Conservation (phyloP, 139 green algal species). For the Edaphochlamys debaryana region DNA sequence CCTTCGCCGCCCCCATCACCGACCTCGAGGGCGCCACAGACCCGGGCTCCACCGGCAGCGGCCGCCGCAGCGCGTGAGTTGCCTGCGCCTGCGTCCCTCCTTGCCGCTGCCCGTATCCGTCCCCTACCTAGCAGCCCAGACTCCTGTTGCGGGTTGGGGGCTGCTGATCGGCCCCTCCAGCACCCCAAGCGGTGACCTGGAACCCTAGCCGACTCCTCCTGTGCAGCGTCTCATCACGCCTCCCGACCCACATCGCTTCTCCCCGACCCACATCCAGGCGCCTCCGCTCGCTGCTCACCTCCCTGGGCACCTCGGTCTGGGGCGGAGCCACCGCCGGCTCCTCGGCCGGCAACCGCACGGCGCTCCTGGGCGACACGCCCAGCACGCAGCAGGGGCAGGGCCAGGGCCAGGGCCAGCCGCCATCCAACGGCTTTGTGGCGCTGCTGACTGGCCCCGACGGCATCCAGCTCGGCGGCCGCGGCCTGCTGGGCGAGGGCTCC, state of each 20-base stretch:
- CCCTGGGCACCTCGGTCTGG: background rate
- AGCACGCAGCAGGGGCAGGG: background rate
- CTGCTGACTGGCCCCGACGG: conserved; percentile 12
- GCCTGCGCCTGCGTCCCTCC: no score
- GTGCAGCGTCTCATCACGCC: no score
- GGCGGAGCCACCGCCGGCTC: background rate
- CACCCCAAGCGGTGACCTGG: no score
- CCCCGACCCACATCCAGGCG: no score
- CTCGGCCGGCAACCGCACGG: background rate
- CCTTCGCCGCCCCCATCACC: background rate
- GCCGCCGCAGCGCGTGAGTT: no score
- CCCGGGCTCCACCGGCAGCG: background rate
- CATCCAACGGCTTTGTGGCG: background rate
- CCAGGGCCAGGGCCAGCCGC: background rate
- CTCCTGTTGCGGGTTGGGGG: no score
- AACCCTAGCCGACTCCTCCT: no score
- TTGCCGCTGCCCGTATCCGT: no score
- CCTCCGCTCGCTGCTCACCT: conserved; percentile 3
- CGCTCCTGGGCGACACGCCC: background rate
- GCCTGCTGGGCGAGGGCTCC: conserved; percentile 40
- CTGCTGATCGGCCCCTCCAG: no score
- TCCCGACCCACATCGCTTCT: no score
- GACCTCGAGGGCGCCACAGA: background rate
- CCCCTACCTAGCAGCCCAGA: no score
- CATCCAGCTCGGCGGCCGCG: conserved; percentile 25